Conservation (phyloP, 2,329 filamentous ascomycete species). For the Pyricularia grisea region DNA sequence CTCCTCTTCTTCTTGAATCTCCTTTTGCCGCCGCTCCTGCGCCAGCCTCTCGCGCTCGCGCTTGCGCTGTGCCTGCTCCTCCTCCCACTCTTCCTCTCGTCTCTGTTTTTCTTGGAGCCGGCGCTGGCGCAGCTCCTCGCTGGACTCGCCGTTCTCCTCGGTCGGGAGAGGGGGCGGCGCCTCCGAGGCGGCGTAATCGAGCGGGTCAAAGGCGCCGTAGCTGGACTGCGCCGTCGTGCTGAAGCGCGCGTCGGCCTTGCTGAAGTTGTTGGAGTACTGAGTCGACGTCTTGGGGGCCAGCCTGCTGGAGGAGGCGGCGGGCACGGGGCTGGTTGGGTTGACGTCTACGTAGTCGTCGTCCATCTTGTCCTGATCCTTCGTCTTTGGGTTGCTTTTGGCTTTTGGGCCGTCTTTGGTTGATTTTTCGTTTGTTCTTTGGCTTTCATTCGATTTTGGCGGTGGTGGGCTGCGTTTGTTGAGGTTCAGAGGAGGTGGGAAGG, state of each 20-base stretch:
- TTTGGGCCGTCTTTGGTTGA: neutral
- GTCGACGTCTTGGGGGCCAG: neutral
- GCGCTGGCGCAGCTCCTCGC: neutral
- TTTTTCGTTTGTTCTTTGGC: neutral
- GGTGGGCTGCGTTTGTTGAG: neutral
- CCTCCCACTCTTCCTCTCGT: neutral
- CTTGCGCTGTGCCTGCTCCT: neutral
- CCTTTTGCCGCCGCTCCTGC: neutral
- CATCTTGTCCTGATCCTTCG: neutral
- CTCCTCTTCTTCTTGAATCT: neutral
- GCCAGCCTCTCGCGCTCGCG: neutral
- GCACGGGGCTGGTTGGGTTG: neutral
- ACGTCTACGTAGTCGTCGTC: neutral
- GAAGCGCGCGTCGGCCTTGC: conserved; percentile 1
- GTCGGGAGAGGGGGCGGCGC: neutral
- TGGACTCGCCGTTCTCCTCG: neutral
- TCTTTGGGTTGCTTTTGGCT: neutral
- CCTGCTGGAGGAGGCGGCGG: neutral
- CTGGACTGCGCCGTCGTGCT: conserved; percentile 1
- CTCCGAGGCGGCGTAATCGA: neutral
- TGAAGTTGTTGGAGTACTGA: conserved; percentile 4
- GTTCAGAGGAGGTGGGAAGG: neutral
- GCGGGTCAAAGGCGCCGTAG: conserved; percentile 4
- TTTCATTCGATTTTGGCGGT: neutral
- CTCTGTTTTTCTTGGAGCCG: neutral